Conservation (phyloP, 805 yeast genomes). For the Saccharomyces mikatae region DNA sequence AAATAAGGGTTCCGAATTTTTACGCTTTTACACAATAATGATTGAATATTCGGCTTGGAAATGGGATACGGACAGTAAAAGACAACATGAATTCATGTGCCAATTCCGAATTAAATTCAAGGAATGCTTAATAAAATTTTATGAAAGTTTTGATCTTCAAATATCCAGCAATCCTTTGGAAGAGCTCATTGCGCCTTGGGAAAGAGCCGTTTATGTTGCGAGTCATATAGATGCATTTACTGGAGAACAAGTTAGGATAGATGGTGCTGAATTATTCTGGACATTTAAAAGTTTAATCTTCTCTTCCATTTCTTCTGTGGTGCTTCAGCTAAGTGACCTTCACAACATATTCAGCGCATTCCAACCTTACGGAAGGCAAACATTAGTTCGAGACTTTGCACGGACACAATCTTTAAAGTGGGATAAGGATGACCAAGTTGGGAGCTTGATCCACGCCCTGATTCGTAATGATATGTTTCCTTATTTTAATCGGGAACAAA, state of each 20-base stretch:
- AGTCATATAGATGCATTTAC: neutral
- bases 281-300: neutral
- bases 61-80: neutral
- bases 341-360: neutral
- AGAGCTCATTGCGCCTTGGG: neutral
- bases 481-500: neutral
- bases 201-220: neutral
- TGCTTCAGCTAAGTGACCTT: neutral
- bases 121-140: neutral
- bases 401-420: conserved; percentile 1
- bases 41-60: neutral
- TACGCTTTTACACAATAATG: neutral
- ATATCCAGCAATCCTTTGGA: neutral
- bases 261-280: neutral
- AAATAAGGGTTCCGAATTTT: neutral
- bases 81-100: neutral
- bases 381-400: conserved; percentile 3
- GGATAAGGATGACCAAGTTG: neutral
- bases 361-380: neutral
- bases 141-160: neutral
- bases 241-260: neutral
- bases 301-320: neutral
- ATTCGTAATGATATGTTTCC: neutral
- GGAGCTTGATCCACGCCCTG: neutral
- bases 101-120: neutral